Percentiles rank a stretch among this genome's conserved stretches.
phyloP scores from a whole-genome alignment of 345 rosid species.

The Kandelia obovata region DNA sequence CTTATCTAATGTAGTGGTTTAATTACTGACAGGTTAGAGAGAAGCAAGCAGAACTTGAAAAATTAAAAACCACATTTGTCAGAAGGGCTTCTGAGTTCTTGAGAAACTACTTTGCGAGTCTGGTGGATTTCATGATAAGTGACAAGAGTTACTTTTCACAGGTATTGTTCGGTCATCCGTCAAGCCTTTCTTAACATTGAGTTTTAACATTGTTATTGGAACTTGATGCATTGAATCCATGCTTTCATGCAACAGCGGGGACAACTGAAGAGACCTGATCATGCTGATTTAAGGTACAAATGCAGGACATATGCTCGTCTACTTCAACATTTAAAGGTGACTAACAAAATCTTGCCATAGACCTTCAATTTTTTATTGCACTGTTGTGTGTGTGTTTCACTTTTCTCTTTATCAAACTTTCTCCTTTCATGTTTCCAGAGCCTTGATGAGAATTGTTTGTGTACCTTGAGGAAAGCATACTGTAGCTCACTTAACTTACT shows the following conservation, averaged over 20 bases:
- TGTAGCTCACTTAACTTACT: constrained; percentile 96
- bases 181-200: constrained; percentile 6
- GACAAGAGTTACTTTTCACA: constrained; percentile 99
- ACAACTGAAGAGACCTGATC: constrained; percentile 98
- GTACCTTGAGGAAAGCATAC: constrained; percentile 88
- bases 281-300: constrained; percentile 96
- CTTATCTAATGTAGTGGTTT: constrained; percentile 5
- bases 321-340: constrained; percentile 87
- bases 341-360: constrained; percentile 6
- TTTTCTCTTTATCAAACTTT: constrained; percentile 18
- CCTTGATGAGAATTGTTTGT: constrained; percentile 91
- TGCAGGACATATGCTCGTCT: constrained; percentile 99
- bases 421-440: constrained; percentile 41
- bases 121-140: constrained; percentile 98
- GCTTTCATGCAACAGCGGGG: constrained; percentile 66
- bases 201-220: constrained; percentile 10
- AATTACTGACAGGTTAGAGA: constrained; percentile 62
- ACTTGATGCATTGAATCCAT: constrained; percentile 15
- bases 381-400: neutral
- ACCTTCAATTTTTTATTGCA: constrained; percentile 6
- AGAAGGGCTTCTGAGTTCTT: constrained; percentile 93
- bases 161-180: constrained; percentile 36
- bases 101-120: constrained; percentile 91
- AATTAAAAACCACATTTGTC: constrained; percentile 70
- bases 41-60: constrained; percentile 82